phyloP scores from a whole-genome alignment of 225 moss, liverwort and hornwort species.

The Thuidium tamariscinum region DNA sequence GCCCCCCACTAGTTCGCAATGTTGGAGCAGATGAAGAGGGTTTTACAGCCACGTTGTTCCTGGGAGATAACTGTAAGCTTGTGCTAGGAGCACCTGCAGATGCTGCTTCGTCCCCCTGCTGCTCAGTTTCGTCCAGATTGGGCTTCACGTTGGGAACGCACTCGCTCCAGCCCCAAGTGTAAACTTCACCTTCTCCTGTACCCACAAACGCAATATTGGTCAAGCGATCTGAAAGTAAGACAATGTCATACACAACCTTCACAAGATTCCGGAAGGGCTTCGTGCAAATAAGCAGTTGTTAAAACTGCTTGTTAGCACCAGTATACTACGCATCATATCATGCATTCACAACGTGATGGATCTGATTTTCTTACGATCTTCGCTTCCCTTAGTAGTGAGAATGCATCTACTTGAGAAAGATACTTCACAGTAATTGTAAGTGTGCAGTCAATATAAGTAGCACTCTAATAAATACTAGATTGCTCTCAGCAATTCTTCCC shows the following conservation, averaged over 20 bases:
- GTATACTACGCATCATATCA: background rate
- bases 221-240: background rate
- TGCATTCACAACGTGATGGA: background rate
- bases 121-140: constrained; percentile 31
- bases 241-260: background rate
- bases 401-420: background rate
- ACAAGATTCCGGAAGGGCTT: background rate
- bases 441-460: background rate
- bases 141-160: constrained; percentile 59
- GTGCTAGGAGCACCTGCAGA: constrained; percentile 12
- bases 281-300: background rate
- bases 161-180: constrained; percentile 93
- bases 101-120: constrained; percentile 13
- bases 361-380: background rate
- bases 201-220: background rate
- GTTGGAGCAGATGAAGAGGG: constrained; percentile 24
- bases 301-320: background rate
- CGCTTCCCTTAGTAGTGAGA: background rate
- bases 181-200: constrained; percentile 67
- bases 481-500: background rate
- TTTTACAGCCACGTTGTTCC: constrained; percentile 6
- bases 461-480: background rate
- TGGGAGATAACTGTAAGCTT: constrained; percentile 16
- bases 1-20: background rate
- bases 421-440: background rate